Percentiles rank a stretch among this genome's conserved stretches.
phyloP scores from a whole-genome alignment of 352 stramenopile species.

The Phytophthora pseudosyringae region DNA sequence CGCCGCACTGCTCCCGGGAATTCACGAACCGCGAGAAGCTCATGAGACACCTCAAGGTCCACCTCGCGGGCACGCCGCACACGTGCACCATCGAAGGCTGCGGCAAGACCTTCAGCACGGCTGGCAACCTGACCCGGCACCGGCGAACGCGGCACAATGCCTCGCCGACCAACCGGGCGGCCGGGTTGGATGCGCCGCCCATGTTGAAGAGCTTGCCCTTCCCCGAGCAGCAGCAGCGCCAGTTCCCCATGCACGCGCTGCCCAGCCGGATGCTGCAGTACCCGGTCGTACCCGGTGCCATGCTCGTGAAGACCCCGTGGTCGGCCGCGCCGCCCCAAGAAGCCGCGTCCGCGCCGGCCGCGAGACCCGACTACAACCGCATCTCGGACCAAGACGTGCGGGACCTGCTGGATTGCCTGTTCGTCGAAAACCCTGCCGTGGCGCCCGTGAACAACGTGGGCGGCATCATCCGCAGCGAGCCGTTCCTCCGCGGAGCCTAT shows the following conservation, averaged over 20 bases:
- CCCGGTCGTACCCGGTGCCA: slow-evolving; percentile 28
- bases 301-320: slow-evolving; percentile 38
- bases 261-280: slow-evolving; percentile 26
- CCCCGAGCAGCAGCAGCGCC: slow-evolving; percentile 23
- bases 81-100: slow-evolving; percentile 57
- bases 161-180: slow-evolving; percentile 4
- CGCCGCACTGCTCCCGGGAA: slow-evolving; percentile 49
- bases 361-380: slow-evolving; percentile 28
- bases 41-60: slow-evolving; percentile 54
- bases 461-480: slow-evolving; percentile 40
- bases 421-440: slow-evolving; percentile 36
- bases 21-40: slow-evolving; percentile 65
- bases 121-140: slow-evolving; percentile 64
- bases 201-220: slow-evolving; percentile 32
- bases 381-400: slow-evolving; percentile 52
- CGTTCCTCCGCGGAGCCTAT: slow-evolving; percentile 36
- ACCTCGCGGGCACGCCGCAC: slow-evolving; percentile 55
- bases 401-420: slow-evolving; percentile 49
- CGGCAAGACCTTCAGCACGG: slow-evolving; percentile 64
- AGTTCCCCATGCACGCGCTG: slow-evolving; percentile 22
- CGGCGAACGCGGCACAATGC: slow-evolving; percentile 56
- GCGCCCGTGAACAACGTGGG: slow-evolving; percentile 26
- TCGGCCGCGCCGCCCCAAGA: slow-evolving; percentile 19
- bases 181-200: slow-evolving; percentile 7
- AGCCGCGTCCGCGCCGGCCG: not conserved